Conservation (phyloP, 2,329 filamentous ascomycete genomes). For the Xylaria sp. region DNA sequence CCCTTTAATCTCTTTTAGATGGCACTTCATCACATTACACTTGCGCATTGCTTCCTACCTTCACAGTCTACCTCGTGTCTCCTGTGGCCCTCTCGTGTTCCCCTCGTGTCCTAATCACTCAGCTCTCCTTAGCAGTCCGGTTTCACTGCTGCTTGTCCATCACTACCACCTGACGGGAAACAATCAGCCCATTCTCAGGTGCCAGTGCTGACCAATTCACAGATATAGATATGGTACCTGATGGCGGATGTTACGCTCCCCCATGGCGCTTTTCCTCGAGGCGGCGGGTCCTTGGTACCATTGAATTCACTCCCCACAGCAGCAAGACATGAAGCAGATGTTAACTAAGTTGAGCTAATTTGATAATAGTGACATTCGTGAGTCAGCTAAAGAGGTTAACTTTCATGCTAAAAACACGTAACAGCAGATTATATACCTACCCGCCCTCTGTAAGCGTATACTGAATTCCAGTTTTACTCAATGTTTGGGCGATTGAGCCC, state of each 20-base stretch:
- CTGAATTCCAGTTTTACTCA: neutral
- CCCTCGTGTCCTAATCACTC: constrained; percentile 13
- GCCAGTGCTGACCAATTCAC: constrained; percentile 19
- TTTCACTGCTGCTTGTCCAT: neutral
- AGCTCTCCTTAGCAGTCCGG: neutral
- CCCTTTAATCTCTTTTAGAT: constrained; percentile 42
- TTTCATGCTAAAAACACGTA: neutral
- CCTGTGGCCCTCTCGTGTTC: constrained; percentile 3
- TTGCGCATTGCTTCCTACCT: constrained; percentile 24
- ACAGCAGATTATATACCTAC: neutral
- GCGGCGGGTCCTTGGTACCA: neutral
- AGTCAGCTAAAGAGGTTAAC: neutral
- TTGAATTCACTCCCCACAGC: neutral
- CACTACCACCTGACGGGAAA: constrained; percentile 6
- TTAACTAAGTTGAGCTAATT: neutral
- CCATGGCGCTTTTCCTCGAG: neutral
- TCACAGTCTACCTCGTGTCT: constrained; percentile 24
- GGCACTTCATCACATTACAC: constrained; percentile 35
- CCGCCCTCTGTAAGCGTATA: neutral
- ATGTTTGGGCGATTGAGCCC: neutral
- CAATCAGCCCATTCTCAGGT: neutral
- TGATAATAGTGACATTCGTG: neutral
- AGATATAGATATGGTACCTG: constrained; percentile 7
- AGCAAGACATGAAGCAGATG: neutral
- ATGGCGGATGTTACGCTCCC: neutral